Base-by-base conservation (phyloP, 163 green algal genomes). In the Chlamydomonas reinhardtii region DNA sequence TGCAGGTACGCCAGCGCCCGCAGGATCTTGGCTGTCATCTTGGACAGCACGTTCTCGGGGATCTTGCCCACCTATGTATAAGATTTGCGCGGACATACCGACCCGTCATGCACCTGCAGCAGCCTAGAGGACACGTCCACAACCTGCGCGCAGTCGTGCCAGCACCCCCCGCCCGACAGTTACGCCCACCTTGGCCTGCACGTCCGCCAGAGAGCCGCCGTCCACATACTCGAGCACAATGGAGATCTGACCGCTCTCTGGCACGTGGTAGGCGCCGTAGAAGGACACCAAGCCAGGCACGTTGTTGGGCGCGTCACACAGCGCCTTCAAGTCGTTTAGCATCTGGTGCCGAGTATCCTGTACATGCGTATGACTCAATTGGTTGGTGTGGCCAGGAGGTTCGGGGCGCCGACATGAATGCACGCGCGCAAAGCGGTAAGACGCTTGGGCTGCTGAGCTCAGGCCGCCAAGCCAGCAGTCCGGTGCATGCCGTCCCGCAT, bases 161-260 rank as follows among this genome's bases (percentile, higher is more conserved):
- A 20, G 72, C 72, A 77, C 48, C 48, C 39, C 48, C 48, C 11
- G 11, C 48, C 48, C 9, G 48, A 1, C 48, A 19, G 48, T 22
- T 17, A 22, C 48, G 9, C 52, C 69, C 72, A 94, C 93, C 92
- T 92, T 92, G n/a, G 92, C 74, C 56, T 97, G 82, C 31, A 99
- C 82, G 76, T 99, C 97, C n/a, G 88, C 95, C 79, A 99, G 91
- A 0, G 94, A 98, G 17, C 97, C 97, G 1, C 95, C 97, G 88
- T 99, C 96, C 96, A 99, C 97, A 91, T 99, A 99, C 85, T 99
- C 97, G 20, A 99, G 93, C 74, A 98, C 97, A 71, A 99, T 95
- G 1, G 94, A 95, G 35, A 99, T 96, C 91, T 98, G 94, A 3
- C 94, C 95, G 17, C 88, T 89, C 34, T 95, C 94, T 14, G 91